Evolutionary conservation across 768 basidiomycete species (phyloP), one percentile per base, ranked within the genome.

Genomic region (Hypholoma fasciculare): DNA sequence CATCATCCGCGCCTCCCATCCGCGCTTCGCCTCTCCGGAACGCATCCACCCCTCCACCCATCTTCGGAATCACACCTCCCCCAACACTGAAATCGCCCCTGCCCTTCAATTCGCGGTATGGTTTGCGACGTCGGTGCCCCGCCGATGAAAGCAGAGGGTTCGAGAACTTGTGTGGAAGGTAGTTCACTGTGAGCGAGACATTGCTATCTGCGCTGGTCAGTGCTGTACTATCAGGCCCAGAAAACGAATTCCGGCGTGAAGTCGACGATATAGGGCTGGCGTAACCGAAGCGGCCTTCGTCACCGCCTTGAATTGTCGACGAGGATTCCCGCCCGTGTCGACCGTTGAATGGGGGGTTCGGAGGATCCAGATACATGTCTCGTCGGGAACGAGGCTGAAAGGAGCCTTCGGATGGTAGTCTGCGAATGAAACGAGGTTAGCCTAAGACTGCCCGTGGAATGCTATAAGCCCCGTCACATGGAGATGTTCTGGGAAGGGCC

Each of bases 1-100:
- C 60, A 72, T 75, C 52, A 56, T 66, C 52, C 43, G 54, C 50
- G 72, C 70, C 63, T 72, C 74, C 73, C 76, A 87, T 88, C 37
- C 86, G 71, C 1, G 74, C 61, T 60, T 84, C 85, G 23, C 81
- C 78, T 37, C 72, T 76, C 36, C 76, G 73, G 59, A 86, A 87
- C 3, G 89, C 90, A 61, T 89, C 86, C n/a, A 88, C 76, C 0
- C 89, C 89, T 11, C 89, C 89, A 40, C 90, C 89, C 53, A 76
- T 82, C 72, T 88, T 89, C 11, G 83, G 85, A 42, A 42, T 17
- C 26, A 83, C 61, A 26, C 68, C 63, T 2, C 70, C 61, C 46
- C 70, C 76, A 2, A 20, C 62, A 42, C 57, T 54, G 17, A 59
- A 39, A 5, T 54, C 51, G n/a, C 19, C 46, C 17, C 37, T 74